A percentile compares a stretch with the other conserved stretches of the same genome.
Conservation (phyloP, 371 early-diverging fungal species). For the Lichtheimia ornata region DNA sequence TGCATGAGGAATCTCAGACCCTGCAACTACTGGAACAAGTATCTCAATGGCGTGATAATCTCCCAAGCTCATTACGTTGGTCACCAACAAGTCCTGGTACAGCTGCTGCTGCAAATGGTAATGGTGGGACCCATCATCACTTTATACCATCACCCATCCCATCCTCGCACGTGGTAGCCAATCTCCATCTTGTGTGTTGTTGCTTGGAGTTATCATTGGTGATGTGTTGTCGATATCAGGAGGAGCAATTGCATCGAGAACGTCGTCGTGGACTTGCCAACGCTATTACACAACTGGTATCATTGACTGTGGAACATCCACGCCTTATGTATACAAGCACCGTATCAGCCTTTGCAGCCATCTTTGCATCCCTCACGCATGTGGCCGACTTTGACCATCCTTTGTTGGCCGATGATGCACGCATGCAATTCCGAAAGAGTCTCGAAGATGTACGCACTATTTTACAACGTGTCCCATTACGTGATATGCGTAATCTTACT, state of each 20-base stretch:
- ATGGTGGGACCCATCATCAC: too few species aligned
- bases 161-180: conserved; percentile 28
- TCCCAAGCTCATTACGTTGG: conserved; percentile 35
- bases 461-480: conserved; percentile 7
- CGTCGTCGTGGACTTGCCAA: conserved; percentile 37
- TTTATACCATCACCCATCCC: conserved; percentile 7
- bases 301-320: conserved; percentile 34
- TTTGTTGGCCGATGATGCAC: conserved; percentile 27
- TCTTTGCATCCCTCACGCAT: conserved; percentile 47
- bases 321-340: conserved; percentile 38
- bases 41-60: conserved; percentile 33
- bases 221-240: conserved; percentile 44
- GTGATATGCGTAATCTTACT: conserved; percentile 32
- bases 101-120: too few species aligned
- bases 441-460: conserved; percentile 38
- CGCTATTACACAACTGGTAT: conserved; percentile 39
- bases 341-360: conserved; percentile 35
- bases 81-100: conserved; percentile 11
- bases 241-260: conserved; percentile 34
- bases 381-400: conserved; percentile 41
- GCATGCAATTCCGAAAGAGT: conserved; percentile 40
- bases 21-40: conserved; percentile 37
- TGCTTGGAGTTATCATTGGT: conserved; percentile 39
- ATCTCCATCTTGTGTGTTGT: conserved; percentile 37
- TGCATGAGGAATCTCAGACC: conserved; percentile 34